Conservation (phyloP, 257 asterid species). For the Hygrophila difformis region DNA sequence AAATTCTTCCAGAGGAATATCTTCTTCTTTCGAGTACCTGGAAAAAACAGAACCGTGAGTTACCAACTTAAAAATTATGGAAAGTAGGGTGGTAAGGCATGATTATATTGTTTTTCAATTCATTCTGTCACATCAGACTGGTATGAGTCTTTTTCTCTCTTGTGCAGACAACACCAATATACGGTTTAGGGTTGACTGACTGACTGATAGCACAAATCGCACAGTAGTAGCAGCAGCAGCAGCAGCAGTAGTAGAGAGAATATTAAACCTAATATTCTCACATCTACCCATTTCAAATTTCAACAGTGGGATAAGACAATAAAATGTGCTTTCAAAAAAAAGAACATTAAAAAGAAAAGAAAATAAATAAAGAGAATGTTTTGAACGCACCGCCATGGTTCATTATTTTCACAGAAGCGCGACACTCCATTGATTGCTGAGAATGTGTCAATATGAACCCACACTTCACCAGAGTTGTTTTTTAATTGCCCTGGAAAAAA, state of each 20-base stretch:
- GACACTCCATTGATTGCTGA: conserved; percentile 94
- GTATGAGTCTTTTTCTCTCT: too few species aligned
- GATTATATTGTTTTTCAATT: too few species aligned
- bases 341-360: conserved; percentile 10
- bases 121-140: too few species aligned
- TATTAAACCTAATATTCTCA: too few species aligned
- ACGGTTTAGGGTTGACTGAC: too few species aligned
- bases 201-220: too few species aligned
- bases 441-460: conserved; percentile 85
- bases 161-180: too few species aligned
- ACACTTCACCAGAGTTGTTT: conserved; percentile 41
- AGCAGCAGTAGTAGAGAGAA: too few species aligned
- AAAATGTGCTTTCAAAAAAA: too few species aligned
- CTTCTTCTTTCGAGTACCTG: conserved; percentile 97
- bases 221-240: too few species aligned
- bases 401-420: conserved; percentile 70
- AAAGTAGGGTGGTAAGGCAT: too few species aligned
- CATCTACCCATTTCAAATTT: background rate
- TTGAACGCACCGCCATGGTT: conserved; percentile 65
- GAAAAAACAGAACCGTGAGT: conserved; percentile 14
- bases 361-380: background rate
- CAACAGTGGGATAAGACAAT: conserved; percentile 7
- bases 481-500: conserved; percentile 40
- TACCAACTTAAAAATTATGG: too few species aligned
- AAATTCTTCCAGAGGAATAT: conserved; percentile 43